phyloP scores from a whole-genome alignment of 2,329 filamentous ascomycete species.

The Trichocomaceae sp. region DNA sequence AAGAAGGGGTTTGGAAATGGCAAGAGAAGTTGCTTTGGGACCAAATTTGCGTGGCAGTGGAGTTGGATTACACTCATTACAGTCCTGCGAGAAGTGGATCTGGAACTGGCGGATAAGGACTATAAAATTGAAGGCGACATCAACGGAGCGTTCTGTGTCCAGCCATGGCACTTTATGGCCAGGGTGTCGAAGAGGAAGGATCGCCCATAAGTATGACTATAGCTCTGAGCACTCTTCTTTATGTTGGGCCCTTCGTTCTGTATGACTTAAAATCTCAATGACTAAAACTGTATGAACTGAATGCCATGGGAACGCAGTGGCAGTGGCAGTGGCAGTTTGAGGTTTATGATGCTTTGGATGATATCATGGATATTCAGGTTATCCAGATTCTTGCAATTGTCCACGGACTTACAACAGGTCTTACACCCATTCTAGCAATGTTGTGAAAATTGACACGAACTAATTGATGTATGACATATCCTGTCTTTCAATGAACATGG shows the following conservation, averaged over 20 bases:
- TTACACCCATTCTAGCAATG: not conserved
- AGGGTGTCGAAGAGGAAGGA: conserved; percentile 9
- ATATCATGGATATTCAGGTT: not conserved
- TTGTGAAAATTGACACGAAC: not conserved
- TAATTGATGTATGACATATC: not conserved
- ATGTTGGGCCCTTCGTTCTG: too few relatives aligned
- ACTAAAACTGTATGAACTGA: not conserved
- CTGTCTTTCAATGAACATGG: not conserved
- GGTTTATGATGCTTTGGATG: too few relatives aligned
- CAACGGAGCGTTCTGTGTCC: conserved; percentile 13
- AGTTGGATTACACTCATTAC: conserved; percentile 55
- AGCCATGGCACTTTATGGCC: conserved; percentile 11
- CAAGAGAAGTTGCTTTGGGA: conserved; percentile 62
- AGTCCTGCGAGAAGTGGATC: conserved; percentile 64
- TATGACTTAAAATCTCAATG: too few relatives aligned
- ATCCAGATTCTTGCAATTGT: not conserved
- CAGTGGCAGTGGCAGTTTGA: not conserved
- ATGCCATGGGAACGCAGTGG: not conserved
- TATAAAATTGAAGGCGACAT: conserved; percentile 20
- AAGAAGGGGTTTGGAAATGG: conserved; percentile 72
- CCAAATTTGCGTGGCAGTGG: conserved; percentile 69
- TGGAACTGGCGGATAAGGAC: conserved; percentile 54
- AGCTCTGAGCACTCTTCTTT: too few relatives aligned
- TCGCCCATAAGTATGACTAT: conserved; percentile 4
- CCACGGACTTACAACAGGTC: too few relatives aligned